Evolutionary conservation across 768 basidiomycete genomes (phyloP), one percentile per base, ranked within the genome.

Genomic region (Cubamyces lactineus): DNA sequence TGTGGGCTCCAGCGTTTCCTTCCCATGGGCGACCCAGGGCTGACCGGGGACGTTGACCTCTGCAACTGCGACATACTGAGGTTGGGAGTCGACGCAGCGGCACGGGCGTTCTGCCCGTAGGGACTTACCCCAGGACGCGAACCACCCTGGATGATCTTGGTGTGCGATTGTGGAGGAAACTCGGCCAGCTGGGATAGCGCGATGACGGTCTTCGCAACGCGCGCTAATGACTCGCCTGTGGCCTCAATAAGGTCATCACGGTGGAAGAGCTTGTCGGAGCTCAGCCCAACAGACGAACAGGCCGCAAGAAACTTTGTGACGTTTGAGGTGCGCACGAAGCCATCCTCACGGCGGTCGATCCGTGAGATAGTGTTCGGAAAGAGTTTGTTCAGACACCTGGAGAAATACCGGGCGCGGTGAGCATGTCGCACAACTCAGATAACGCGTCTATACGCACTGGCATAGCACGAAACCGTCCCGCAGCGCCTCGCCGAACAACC

Each of bases 381-480:
- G 50, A 92, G 84, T 72, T 88, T 90, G 75, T 92, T 92, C 79
- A 92, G 81, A 62, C 94, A 81, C 64, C 93, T 94, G 69, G 26
- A 43, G 4, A 41, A 2, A 46, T 3, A 64, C 15, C 28, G 34
- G 34, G 17, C 48, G 41, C 26, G 34, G 16, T 40, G 28, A 51
- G 50, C 26, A 23, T 23, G 24, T 17, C 28, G 26, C 34, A 23
- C 15, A 28, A 16, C 12, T 6, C 21, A 5, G 40, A 45, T 13
- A 40, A 58, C 66, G 26, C 19, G 60, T 45, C 42, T 53, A 64
- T 39, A 86, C 94, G 77, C 70, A 96, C 94, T 92, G 88, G 86
- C 94, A 95, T 23, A 96, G 81, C 21, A 96, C 84, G 73, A 87
- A 89, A 1, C 94, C 94, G 76, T 96, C 94, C 67, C 86, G 77